These are phyloP conservation scores for Didymella sp. DNA, from an alignment of 2,329 filamentous ascomycete species.

Conservation along the genomic window DNA sequence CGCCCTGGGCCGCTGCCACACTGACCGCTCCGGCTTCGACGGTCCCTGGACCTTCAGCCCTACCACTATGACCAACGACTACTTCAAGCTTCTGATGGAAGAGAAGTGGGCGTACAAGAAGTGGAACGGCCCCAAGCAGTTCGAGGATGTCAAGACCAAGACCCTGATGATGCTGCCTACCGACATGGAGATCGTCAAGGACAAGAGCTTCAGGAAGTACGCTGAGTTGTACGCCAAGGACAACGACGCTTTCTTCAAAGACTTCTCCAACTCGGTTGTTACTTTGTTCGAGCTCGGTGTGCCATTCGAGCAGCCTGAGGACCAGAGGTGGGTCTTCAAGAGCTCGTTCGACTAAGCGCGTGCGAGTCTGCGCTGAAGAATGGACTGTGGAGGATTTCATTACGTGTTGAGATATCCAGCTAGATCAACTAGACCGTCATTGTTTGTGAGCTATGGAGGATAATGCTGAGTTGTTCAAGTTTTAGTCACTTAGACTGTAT, in stretches of 20 bases:
- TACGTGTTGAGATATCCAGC: slow-evolving; percentile 40
- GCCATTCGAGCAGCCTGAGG: slow-evolving; percentile 70
- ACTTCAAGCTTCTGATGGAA: slow-evolving; percentile 82
- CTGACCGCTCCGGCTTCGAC: slow-evolving; percentile 83
- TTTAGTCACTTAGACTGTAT: slow-evolving; percentile 1
- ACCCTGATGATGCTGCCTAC: slow-evolving; percentile 96
- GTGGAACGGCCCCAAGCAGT: slow-evolving; percentile 94
- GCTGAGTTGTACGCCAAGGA: slow-evolving; percentile 92
- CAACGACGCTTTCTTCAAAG: slow-evolving; percentile 89
- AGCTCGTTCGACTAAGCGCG: slow-evolving; percentile 49
- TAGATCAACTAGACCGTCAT: slow-evolving; percentile 35
- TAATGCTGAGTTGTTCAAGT: neutral
- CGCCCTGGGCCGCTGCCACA: slow-evolving; percentile 87
- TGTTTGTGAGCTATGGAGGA: slow-evolving; percentile 15
- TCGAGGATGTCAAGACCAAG: slow-evolving; percentile 86
- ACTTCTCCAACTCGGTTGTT: slow-evolving; percentile 79
- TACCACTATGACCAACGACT: slow-evolving; percentile 90
- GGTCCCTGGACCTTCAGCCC: slow-evolving; percentile 84
- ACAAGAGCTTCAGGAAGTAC: slow-evolving; percentile 81
- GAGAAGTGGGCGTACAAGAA: slow-evolving; percentile 97
- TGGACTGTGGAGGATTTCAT: slow-evolving; percentile 13
- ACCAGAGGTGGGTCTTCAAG: slow-evolving; percentile 56
- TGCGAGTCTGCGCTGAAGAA: neutral
- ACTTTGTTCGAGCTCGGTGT: slow-evolving; percentile 95
- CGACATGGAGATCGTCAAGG: slow-evolving; percentile 85